Evolutionary conservation across 2,329 filamentous ascomycete species (phyloP).

Genomic region (Raffaelea albimanens): DNA sequence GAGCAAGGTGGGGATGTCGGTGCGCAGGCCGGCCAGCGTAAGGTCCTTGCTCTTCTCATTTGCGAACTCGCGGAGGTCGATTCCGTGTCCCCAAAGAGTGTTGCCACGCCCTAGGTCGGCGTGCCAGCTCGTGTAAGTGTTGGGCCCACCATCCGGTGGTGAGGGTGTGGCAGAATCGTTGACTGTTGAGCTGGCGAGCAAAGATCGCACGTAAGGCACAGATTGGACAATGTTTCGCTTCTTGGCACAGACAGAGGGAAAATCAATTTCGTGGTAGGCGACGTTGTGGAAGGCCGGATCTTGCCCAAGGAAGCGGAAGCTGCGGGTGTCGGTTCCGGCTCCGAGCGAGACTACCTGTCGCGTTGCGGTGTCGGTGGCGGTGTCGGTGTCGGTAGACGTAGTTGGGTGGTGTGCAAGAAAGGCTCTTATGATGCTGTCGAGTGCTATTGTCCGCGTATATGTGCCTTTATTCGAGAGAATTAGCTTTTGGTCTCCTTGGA

Average conservation of each 20-base stretch:
- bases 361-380: slow-evolving; percentile 11
- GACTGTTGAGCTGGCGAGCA: slow-evolving; percentile 25
- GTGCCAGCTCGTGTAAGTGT: slow-evolving; percentile 27
- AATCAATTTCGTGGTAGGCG: slow-evolving; percentile 89
- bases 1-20: slow-evolving; percentile 65
- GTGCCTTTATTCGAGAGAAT: slow-evolving; percentile 55
- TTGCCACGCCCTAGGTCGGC: slow-evolving; percentile 27
- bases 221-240: slow-evolving; percentile 51
- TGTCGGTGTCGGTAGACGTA: slow-evolving; percentile 13
- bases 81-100: slow-evolving; percentile 48
- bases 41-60: neutral
- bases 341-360: slow-evolving; percentile 87
- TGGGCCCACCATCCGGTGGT: neutral
- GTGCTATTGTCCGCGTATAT: slow-evolving; percentile 78
- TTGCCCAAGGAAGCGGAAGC: slow-evolving; percentile 59
- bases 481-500: neutral
- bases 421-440: slow-evolving; percentile 64
- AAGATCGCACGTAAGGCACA: slow-evolving; percentile 28
- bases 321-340: slow-evolving; percentile 86
- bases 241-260: slow-evolving; percentile 58
- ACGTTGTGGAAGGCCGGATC: slow-evolving; percentile 29
- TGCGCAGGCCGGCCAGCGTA: slow-evolving; percentile 35
- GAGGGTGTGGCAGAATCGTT: slow-evolving; percentile 11
- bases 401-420: slow-evolving; percentile 47
- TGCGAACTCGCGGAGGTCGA: slow-evolving; percentile 60